Conservation (phyloP, 2,329 filamentous ascomycete genomes). For the Fusarium sp. region DNA sequence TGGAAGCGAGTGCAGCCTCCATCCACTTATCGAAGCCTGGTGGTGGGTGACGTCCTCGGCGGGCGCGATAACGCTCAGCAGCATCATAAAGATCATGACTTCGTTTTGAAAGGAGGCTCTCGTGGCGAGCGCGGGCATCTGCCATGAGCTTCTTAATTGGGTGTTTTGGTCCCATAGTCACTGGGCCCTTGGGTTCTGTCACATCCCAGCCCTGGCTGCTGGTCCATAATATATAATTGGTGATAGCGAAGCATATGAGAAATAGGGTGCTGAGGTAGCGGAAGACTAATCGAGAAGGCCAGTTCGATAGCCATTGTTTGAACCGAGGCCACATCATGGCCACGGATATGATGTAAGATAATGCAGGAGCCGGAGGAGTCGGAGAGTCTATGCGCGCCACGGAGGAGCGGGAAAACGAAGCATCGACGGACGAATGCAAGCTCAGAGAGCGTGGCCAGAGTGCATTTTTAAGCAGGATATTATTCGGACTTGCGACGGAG, state of each 20-base stretch:
- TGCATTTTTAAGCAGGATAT: slow-evolving; percentile 33
- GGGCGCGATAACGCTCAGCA: slow-evolving; percentile 63
- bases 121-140: slow-evolving; percentile 56
- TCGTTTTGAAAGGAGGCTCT: slow-evolving; percentile 53
- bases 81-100: slow-evolving; percentile 61
- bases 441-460: slow-evolving; percentile 31
- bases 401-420: slow-evolving; percentile 33
- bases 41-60: slow-evolving; percentile 68
- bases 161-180: slow-evolving; percentile 48
- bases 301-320: slow-evolving; percentile 41
- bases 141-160: slow-evolving; percentile 62
- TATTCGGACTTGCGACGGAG: slow-evolving; percentile 13
- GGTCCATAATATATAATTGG: slow-evolving; percentile 47
- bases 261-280: slow-evolving; percentile 43
- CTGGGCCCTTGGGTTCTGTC: slow-evolving; percentile 32
- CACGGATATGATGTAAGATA: slow-evolving; percentile 16
- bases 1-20: slow-evolving; percentile 58
- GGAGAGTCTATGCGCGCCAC: slow-evolving; percentile 37
- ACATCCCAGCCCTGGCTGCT: slow-evolving; percentile 41
- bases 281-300: slow-evolving; percentile 43
- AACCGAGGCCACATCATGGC: slow-evolving; percentile 41
- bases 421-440: slow-evolving; percentile 29
- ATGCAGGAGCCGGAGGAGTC: slow-evolving; percentile 22
- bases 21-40: slow-evolving; percentile 72
- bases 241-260: slow-evolving; percentile 39